Base-by-base conservation (phyloP, 768 basidiomycete genomes). In the Suillus ampliporus region DNA sequence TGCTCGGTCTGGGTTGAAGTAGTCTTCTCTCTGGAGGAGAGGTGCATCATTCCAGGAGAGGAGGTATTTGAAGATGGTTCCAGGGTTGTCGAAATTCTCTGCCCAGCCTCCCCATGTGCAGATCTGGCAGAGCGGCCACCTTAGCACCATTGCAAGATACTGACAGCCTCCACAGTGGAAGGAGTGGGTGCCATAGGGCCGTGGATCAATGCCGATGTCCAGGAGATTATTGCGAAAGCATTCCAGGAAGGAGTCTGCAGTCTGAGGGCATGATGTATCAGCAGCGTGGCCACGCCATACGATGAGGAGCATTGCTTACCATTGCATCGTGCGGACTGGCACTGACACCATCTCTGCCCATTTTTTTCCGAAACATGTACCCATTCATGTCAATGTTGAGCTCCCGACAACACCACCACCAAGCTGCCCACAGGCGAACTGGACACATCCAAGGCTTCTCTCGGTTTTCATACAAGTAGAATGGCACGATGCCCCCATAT, bases 101-200 rank as follows among this genome's bases (percentile, higher is more conserved):
- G 75, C 67, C 80, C 81, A 83, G 3, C 81, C 82, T 51, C 78
- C 81, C 80, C 82, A 82, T 21, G 77, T 75, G 59, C 81, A 83
- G 19, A 83, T 78, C 6, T 68, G 63, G 0, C 75, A 63, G 1
- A 82, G 62, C 1, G 70, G 66, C 80, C 80, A 82, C 0, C 76
- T 69, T 1, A 68, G 64, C 9, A 68, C 61, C 8, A 68, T 64
- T 5, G 71, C 62, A 28, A 82, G 68, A 40, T 31, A 74, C 81
- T 60, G 60, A 44, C 78, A 79, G 0, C 80, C 80, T 13, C 79
- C 79, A 40, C 76, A 72, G 2, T 76, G 71, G 68, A 83, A 80
- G 0, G 80, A 81, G 57, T 62, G 61, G 23, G 61, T 58, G 8
- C 57, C 61, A 28, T 58, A 58, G 1, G 56, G 46, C 17, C 61